A percentile compares a stretch with the other conserved stretches of the same genome.
phyloP scores from a whole-genome alignment of 2,329 filamentous ascomycete species.

The Cordyceps farinosa region DNA sequence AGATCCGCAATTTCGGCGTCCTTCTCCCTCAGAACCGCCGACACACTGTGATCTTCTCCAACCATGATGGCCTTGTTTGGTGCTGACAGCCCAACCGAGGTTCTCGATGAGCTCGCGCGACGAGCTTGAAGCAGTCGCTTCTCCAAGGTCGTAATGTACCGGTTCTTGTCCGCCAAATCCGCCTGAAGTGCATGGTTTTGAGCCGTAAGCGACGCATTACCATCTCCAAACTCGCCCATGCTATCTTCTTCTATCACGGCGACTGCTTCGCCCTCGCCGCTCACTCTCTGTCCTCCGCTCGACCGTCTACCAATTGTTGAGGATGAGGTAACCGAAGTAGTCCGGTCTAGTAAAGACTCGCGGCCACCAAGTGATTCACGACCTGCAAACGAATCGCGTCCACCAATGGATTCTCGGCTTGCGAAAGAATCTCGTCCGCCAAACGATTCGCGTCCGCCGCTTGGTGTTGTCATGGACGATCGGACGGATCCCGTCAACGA shows the following conservation, averaged over 20 bases:
- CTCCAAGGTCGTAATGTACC: slow-evolving; percentile 92
- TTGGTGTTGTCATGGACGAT: slow-evolving; percentile 67
- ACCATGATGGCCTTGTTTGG: slow-evolving; percentile 62
- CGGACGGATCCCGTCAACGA: slow-evolving; percentile 56
- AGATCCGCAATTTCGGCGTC: slow-evolving; percentile 90
- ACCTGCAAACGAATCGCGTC: slow-evolving; percentile 3
- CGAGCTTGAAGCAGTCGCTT: slow-evolving; percentile 88
- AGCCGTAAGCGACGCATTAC: slow-evolving; percentile 73
- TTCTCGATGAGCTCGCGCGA: slow-evolving; percentile 81
- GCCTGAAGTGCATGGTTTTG: slow-evolving; percentile 90
- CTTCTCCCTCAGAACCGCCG: slow-evolving; percentile 75
- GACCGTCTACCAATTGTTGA: slow-evolving; percentile 57
- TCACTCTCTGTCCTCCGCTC: slow-evolving; percentile 40
- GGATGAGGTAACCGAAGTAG: slow-evolving; percentile 64
- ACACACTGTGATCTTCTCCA: slow-evolving; percentile 75
- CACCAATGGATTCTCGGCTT: slow-evolving; percentile 3
- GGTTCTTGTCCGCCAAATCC: slow-evolving; percentile 95
- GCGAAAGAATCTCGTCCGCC: slow-evolving; percentile 11
- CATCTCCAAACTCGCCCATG: slow-evolving; percentile 79
- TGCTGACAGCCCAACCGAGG: slow-evolving; percentile 68
- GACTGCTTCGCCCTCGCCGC: slow-evolving; percentile 36
- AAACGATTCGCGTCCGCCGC: slow-evolving; percentile 25
- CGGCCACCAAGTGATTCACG: slow-evolving; percentile 2
- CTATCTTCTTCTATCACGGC: slow-evolving; percentile 63
- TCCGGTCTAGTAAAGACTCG: slow-evolving; percentile 51